Evolutionary conservation across 768 basidiomycete species (phyloP), one percentile per base, ranked within the genome.

Genomic region (Russula emetica): DNA sequence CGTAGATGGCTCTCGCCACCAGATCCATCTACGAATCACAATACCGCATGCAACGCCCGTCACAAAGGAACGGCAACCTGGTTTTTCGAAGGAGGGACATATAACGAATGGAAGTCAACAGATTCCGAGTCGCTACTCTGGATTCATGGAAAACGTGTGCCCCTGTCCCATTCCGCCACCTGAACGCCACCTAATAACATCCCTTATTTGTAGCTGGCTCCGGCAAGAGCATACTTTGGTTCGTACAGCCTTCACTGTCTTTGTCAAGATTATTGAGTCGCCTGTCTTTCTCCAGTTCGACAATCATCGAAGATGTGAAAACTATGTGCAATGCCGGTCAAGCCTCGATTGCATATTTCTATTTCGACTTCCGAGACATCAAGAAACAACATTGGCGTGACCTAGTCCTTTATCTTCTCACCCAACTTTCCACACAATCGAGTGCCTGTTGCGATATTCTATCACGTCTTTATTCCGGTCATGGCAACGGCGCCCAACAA

Each of bases 221-320:
- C 7, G 62, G 62, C 1, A 63, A 63, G 38, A 63, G 24, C 30
- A 40, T 42, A 7, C 62, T 63, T 16, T 58, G 62, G 62, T 63
- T 49, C 5, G 62, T 58, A 1, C 3, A 5, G 3, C 22, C 28
- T 26, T 11, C 8, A 5, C 40, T 14, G 11, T 3, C 0, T 5
- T 7, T n/a, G 28, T 50, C 1, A 3, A 18, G 9, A 20, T 49
- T 1, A 28, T 3, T 51, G 5, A 57, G 11, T 36, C 14, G 36
- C 10, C 10, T 13, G 9, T 58, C 24, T 9, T n/a, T n/a, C 10
- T 20, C n/a, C n/a, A 63, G 62, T 16, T 63, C 56, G 6, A 14
- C 56, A 14, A 53, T 63, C 26, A 58, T 63, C 6, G 3, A 55
- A 13, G 34, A 55, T 10, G 16, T 61, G 1, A 1, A n/a, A 18